Conservation (phyloP, 306 rosid species). For the Cercis canadensis region DNA sequence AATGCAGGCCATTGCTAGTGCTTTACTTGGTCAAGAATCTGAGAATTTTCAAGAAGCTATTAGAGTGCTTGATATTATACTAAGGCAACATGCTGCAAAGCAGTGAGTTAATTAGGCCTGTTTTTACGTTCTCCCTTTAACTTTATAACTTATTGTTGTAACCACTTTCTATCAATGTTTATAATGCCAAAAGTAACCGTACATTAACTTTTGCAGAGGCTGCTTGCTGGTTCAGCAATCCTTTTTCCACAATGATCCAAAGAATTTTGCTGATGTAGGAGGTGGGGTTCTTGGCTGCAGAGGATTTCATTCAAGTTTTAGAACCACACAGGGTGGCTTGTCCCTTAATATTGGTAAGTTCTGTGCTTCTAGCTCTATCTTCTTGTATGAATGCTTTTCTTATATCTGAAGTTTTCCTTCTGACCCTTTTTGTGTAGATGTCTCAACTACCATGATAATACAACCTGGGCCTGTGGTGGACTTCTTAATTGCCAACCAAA, state of each 20-base stretch:
- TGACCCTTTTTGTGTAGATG: too few relatives aligned
- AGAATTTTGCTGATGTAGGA: conserved; percentile 79
- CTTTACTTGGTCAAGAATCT: conserved; percentile 85
- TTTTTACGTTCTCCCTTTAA: neutral
- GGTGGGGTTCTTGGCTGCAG: conserved; percentile 96
- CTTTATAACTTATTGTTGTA: too few relatives aligned
- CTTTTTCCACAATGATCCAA: conserved; percentile 83
- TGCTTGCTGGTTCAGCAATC: conserved; percentile 89
- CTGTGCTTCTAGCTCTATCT: conserved; percentile 1
- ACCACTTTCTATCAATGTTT: too few relatives aligned
- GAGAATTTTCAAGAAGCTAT: conserved; percentile 93
- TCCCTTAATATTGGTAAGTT: conserved; percentile 80
- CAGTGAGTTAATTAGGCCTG: conserved; percentile 58
- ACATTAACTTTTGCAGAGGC: conserved; percentile 63
- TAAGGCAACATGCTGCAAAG: conserved; percentile 91
- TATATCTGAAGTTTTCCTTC: conserved; percentile 13
- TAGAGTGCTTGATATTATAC: conserved; percentile 83
- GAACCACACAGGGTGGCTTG: conserved; percentile 89
- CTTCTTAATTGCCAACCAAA: too few relatives aligned
- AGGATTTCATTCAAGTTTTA: conserved; percentile 94
- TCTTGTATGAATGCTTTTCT: neutral
- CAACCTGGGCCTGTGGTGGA: too few relatives aligned
- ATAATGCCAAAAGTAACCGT: too few relatives aligned
- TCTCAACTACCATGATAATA: too few relatives aligned
- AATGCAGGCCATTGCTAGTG: conserved; percentile 81